Conservation (phyloP, 306 rosid species). For the Cicer arietinum region DNA sequence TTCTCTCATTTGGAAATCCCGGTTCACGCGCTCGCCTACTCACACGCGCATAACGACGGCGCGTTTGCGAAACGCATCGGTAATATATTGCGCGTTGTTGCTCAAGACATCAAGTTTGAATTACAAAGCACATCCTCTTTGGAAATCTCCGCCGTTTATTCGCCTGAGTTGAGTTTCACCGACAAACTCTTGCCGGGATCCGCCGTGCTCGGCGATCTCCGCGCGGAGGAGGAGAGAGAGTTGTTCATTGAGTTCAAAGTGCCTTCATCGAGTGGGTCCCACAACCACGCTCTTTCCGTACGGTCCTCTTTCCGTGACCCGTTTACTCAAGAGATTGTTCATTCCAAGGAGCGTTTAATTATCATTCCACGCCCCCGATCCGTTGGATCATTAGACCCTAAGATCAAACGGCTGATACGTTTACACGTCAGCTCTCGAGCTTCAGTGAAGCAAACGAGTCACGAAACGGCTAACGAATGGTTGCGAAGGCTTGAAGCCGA, state of each 20-base stretch:
- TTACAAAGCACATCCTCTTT: constrained; percentile 47
- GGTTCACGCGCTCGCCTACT: constrained; percentile 42
- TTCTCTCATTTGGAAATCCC: constrained; percentile 57
- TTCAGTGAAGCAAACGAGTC: constrained; percentile 51
- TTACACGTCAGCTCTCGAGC: constrained; percentile 68
- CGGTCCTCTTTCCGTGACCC: constrained; percentile 62
- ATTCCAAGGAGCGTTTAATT: constrained; percentile 57
- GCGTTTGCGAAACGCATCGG: constrained; percentile 53
- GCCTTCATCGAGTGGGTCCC: constrained; percentile 59
- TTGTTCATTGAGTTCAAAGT: constrained; percentile 69
- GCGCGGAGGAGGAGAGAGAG: constrained; percentile 72
- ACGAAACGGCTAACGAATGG: constrained; percentile 53
- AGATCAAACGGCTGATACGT: constrained; percentile 57
- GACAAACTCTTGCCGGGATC: constrained; percentile 45
- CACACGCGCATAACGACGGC: constrained; percentile 45
- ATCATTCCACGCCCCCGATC: constrained; percentile 60
- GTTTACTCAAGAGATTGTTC: constrained; percentile 57
- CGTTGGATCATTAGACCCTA: constrained; percentile 58
- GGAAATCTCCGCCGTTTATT: constrained; percentile 68
- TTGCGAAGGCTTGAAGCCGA: constrained; percentile 67
- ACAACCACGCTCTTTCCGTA: constrained; percentile 59
- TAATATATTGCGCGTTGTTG: constrained; percentile 58
- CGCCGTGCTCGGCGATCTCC: constrained; percentile 55
- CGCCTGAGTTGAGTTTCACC: constrained; percentile 49
- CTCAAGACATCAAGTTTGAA: constrained; percentile 68